These are phyloP conservation scores for Knoxia roxburghii DNA, from an alignment of 257 asterid genomes.

Conservation along the genomic window DNA sequence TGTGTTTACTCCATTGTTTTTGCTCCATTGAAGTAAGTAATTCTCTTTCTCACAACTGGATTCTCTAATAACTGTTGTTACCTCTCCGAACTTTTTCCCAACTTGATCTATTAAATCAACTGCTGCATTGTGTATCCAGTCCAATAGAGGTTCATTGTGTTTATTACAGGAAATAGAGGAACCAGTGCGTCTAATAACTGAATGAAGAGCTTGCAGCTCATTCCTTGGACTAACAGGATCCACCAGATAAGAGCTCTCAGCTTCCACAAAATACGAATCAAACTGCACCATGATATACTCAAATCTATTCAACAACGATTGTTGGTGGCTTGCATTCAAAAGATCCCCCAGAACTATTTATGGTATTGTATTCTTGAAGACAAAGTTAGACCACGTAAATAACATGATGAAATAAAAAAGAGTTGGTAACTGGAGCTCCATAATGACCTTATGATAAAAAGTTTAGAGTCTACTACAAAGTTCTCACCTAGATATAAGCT, in stretches of 20 bases:
- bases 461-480: no score
- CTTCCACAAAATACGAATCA: slow-evolving; percentile 69
- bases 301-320: neutral
- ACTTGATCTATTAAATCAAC: slow-evolving; percentile 44
- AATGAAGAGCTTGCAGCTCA: slow-evolving; percentile 78
- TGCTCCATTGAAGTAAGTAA: slow-evolving; percentile 57
- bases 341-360: neutral
- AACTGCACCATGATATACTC: slow-evolving; percentile 44
- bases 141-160: slow-evolving; percentile 22
- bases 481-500: neutral
- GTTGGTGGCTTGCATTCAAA: neutral
- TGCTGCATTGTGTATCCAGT: slow-evolving; percentile 35
- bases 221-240: slow-evolving; percentile 67
- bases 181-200: slow-evolving; percentile 44
- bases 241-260: slow-evolving; percentile 24
- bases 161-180: slow-evolving; percentile 24
- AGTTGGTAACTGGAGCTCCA: neutral
- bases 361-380: neutral
- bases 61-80: slow-evolving; percentile 31
- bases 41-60: slow-evolving; percentile 47
- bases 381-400: slow-evolving; percentile 1
- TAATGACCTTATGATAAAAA: neutral
- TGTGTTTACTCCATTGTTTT: slow-evolving; percentile 52
- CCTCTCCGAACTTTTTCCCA: slow-evolving; percentile 40
- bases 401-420: neutral